Conservation (phyloP, 2,329 filamentous ascomycete genomes). For the Colletotrichum neosansevieriae region DNA sequence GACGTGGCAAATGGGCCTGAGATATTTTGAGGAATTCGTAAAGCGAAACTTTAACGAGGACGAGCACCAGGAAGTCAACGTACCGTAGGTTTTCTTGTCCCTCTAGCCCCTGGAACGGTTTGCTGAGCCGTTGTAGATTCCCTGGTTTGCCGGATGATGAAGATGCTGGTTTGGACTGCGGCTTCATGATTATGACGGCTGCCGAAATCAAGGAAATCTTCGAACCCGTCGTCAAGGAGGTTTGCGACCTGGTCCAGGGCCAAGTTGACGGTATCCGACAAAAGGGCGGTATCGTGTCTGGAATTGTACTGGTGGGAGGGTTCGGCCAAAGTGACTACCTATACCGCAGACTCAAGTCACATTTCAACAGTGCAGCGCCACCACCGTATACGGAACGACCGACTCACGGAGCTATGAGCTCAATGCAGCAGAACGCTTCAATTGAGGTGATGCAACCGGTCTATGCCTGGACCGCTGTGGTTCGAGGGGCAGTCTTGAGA, state of each 20-base stretch:
- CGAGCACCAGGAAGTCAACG: slow-evolving; percentile 80
- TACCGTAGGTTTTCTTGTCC: slow-evolving; percentile 65
- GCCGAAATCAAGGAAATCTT: slow-evolving; percentile 80
- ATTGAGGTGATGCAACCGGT: slow-evolving; percentile 87
- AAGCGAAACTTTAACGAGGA: slow-evolving; percentile 87
- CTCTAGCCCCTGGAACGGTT: background rate
- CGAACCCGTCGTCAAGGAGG: slow-evolving; percentile 78
- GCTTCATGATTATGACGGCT: slow-evolving; percentile 79
- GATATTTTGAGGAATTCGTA: slow-evolving; percentile 87
- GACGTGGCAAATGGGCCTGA: slow-evolving; percentile 83
- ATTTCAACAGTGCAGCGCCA: slow-evolving; percentile 71
- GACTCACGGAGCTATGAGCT: slow-evolving; percentile 68
- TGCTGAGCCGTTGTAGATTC: slow-evolving; percentile 58
- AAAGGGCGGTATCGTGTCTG: slow-evolving; percentile 73
- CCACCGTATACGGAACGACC: slow-evolving; percentile 77
- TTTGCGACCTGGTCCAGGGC: slow-evolving; percentile 75
- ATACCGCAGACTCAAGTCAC: slow-evolving; percentile 76
- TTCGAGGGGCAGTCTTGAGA: slow-evolving; percentile 80
- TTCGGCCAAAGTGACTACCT: slow-evolving; percentile 85
- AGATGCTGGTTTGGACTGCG: slow-evolving; percentile 78
- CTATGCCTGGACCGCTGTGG: slow-evolving; percentile 85
- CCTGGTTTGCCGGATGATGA: slow-evolving; percentile 82
- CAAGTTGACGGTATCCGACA: slow-evolving; percentile 73
- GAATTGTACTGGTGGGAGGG: slow-evolving; percentile 85
- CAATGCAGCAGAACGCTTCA: slow-evolving; percentile 63